phyloP scores from a whole-genome alignment of 495 filamentous ascomycete species.

The Alectoria sarmentosa region DNA sequence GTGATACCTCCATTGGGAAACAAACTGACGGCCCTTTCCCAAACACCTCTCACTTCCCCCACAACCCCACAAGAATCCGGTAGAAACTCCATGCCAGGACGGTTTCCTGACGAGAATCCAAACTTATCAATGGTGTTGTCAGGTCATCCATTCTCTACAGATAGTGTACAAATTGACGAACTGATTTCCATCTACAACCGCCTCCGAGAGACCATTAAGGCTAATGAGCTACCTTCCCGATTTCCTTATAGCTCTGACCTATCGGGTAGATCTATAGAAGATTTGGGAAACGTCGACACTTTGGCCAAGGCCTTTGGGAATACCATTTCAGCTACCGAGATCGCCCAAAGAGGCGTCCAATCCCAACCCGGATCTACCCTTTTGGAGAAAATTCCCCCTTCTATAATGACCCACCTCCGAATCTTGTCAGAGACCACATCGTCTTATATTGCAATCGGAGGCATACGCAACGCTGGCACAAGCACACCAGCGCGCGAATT shows the following conservation, averaged over 20 bases:
- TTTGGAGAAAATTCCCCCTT: slow-evolving; percentile 75
- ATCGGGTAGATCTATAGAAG: slow-evolving; percentile 32
- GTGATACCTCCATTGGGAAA: slow-evolving; percentile 55
- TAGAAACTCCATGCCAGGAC: slow-evolving; percentile 39
- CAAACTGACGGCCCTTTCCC: slow-evolving; percentile 46
- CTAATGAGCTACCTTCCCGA: slow-evolving; percentile 57
- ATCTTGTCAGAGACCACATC: slow-evolving; percentile 82
- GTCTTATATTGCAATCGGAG: slow-evolving; percentile 75
- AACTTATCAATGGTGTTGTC: slow-evolving; percentile 32
- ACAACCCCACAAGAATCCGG: slow-evolving; percentile 28
- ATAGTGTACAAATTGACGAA: slow-evolving; percentile 52
- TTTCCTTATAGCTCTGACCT: slow-evolving; percentile 38
- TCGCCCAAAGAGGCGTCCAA: slow-evolving; percentile 81
- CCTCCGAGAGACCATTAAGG: slow-evolving; percentile 66
- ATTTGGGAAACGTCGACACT: slow-evolving; percentile 57
- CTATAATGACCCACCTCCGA: slow-evolving; percentile 79
- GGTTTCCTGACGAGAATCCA: slow-evolving; percentile 35
- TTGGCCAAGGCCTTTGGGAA: slow-evolving; percentile 70
- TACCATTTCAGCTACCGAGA: slow-evolving; percentile 87
- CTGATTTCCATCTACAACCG: slow-evolving; percentile 75
- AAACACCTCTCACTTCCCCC: slow-evolving; percentile 27
- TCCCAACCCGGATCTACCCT: slow-evolving; percentile 68
- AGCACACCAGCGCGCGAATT: slow-evolving; percentile 63
- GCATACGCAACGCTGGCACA: slow-evolving; percentile 48
- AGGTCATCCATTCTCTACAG: slow-evolving; percentile 32